Evolutionary conservation across 208 protist genomes (phyloP).

Genomic region (Crithidia sp.): DNA sequence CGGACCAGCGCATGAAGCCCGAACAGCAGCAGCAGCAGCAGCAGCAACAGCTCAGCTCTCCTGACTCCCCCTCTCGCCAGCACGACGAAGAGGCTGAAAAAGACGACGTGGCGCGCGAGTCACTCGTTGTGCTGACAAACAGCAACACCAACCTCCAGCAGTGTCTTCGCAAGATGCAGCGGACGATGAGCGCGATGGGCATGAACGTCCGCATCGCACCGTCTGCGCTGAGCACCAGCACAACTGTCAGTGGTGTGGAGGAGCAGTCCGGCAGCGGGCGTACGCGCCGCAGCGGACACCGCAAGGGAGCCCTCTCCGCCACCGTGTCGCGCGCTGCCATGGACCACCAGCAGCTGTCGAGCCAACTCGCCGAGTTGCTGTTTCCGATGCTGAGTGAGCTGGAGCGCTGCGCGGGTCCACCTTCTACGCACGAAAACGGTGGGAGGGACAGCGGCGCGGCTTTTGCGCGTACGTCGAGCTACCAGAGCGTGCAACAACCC

Average conservation of each 20-base stretch:
- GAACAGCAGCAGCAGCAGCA: conserved; percentile 1
- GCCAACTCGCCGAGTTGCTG: conserved; percentile 25
- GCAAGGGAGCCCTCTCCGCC: conserved; percentile 22
- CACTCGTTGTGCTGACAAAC: conserved; percentile 29
- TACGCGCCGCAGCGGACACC: conserved; percentile 27
- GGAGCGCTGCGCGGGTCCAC: neutral
- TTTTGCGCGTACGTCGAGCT: conserved; percentile 20
- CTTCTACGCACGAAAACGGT: too few species aligned
- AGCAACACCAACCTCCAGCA: conserved; percentile 33
- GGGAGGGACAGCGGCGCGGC: neutral
- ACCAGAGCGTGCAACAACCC: conserved; percentile 1
- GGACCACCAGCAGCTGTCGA: conserved; percentile 30
- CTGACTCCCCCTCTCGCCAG: conserved; percentile 2
- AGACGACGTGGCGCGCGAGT: conserved; percentile 25
- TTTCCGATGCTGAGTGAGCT: conserved; percentile 20
- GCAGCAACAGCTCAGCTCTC: neutral
- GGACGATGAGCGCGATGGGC: conserved; percentile 7
- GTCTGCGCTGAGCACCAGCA: neutral
- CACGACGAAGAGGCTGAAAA: conserved; percentile 11
- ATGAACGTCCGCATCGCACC: neutral
- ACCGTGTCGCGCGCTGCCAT: conserved; percentile 31
- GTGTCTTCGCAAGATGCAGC: conserved; percentile 32
- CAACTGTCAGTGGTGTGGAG: neutral
- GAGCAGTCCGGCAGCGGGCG: neutral
- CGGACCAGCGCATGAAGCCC: conserved; percentile 3